phyloP scores from a whole-genome alignment of 2,329 filamentous ascomycete species.

The Phyllosticta citrichinensis region DNA sequence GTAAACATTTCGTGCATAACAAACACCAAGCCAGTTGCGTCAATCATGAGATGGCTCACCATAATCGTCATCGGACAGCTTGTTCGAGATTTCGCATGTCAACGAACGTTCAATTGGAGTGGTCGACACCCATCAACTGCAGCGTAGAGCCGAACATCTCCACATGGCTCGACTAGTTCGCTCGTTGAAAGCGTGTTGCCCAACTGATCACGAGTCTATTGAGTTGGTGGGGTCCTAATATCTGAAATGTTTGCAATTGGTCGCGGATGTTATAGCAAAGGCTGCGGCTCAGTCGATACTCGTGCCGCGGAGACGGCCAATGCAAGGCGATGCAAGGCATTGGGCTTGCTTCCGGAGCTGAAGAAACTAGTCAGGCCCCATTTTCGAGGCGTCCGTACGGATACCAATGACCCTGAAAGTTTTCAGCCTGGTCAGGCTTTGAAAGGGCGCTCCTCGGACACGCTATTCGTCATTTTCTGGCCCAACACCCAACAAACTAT shows the following conservation, averaged over 20 bases:
- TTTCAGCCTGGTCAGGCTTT: neutral
- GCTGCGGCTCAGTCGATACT: neutral
- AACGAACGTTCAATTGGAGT: too few relatives aligned
- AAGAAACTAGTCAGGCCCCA: neutral
- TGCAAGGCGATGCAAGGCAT: neutral
- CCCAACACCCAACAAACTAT: neutral
- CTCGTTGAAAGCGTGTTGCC: neutral
- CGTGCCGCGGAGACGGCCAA: neutral
- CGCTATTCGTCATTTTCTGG: neutral
- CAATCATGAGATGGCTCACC: too few relatives aligned
- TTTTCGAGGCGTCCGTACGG: neutral
- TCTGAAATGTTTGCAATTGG: neutral
- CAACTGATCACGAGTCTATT: neutral
- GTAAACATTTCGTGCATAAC: neutral
- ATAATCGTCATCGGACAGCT: neutral
- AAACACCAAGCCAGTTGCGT: neutral
- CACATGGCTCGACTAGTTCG: neutral
- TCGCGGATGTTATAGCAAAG: neutral
- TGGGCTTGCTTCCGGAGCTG: neutral
- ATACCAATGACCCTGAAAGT: neutral
- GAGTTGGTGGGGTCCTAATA: neutral
- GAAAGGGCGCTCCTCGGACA: neutral
- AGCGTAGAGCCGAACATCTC: neutral
- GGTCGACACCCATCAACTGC: neutral
- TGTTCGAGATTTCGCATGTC: neutral